Evolutionary conservation across 179 eudicot genomes (phyloP).

Genomic region (Gypsophila paniculata): DNA sequence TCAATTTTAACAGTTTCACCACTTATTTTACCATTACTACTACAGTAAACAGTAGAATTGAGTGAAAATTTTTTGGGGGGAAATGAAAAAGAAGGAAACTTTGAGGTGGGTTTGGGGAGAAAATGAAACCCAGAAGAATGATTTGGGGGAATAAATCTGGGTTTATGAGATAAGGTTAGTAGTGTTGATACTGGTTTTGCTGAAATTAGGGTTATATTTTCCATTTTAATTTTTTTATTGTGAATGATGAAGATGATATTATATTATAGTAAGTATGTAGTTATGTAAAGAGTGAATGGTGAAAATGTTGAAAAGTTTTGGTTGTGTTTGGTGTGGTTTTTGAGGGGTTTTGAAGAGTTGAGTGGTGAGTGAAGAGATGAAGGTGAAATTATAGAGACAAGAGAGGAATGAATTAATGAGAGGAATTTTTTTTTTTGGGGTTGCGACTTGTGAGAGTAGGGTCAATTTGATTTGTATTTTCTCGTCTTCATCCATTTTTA

Average conservation of each 20-base stretch:
- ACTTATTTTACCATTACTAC: background rate
- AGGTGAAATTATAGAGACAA: too few species aligned
- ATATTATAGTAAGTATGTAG: too few species aligned
- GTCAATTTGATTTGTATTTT: too few species aligned
- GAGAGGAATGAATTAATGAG: background rate
- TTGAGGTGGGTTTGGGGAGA: slow-evolving; percentile 29
- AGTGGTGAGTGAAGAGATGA: too few species aligned
- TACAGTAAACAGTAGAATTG: too few species aligned
- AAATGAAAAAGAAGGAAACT: slow-evolving; percentile 18
- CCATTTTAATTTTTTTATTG: slow-evolving; percentile 19
- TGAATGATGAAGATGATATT: background rate
- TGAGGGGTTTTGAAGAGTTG: background rate
- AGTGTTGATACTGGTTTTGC: slow-evolving; percentile 29
- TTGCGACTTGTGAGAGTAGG: too few species aligned
- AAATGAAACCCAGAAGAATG: slow-evolving; percentile 23
- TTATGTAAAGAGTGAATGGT: background rate
- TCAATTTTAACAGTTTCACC: background rate
- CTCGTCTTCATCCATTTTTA: too few species aligned
- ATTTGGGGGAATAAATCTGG: slow-evolving; percentile 17
- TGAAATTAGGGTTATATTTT: slow-evolving; percentile 28
- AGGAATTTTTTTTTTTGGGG: too few species aligned
- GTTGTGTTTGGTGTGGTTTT: too few species aligned
- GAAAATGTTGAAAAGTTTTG: background rate
- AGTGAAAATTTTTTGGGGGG: slow-evolving; percentile 9
- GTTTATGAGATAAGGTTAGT: slow-evolving; percentile 19